Percentiles rank a stretch among this genome's conserved stretches.
Conservation (phyloP, 2,329 filamentous ascomycete species). For the Cytospora mali region DNA sequence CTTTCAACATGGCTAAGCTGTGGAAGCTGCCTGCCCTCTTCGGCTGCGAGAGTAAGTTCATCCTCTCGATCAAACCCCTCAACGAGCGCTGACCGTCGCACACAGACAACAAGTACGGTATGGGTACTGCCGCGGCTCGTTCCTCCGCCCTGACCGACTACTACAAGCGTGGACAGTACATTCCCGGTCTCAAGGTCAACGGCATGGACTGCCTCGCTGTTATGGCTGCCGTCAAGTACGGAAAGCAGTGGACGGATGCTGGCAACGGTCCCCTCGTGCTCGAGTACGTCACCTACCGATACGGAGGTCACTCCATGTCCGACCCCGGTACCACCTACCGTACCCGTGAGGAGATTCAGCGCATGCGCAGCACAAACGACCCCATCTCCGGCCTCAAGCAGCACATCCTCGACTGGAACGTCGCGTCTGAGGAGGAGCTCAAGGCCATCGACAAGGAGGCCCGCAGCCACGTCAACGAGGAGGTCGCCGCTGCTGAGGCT, state of each 20-base stretch:
- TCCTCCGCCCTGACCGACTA: constrained; percentile 97
- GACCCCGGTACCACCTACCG: constrained; percentile 99
- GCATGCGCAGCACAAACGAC: constrained; percentile 98
- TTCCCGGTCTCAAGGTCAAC: constrained; percentile 98
- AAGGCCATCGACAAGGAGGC: constrained; percentile 96
- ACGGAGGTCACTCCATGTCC: constrained; percentile 99
- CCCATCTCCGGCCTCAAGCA: constrained; percentile 97
- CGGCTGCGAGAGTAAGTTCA: constrained; percentile 88
- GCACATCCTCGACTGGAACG: constrained; percentile 95
- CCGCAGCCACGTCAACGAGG: constrained; percentile 78
- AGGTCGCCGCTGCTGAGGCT: constrained; percentile 87
- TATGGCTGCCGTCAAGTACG: constrained; percentile 93
- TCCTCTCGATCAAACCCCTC: not conserved
- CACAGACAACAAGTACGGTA: constrained; percentile 99
- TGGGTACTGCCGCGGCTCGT: constrained; percentile 95
- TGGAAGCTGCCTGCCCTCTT: constrained; percentile 97
- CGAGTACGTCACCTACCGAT: constrained; percentile 99
- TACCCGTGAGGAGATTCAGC: constrained; percentile 98
- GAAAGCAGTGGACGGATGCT: constrained; percentile 79
- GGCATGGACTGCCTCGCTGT: constrained; percentile 99
- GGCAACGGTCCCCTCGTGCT: constrained; percentile 94
- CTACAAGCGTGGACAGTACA: constrained; percentile 99
- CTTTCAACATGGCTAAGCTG: constrained; percentile 99
- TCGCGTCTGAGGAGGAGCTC: constrained; percentile 90
- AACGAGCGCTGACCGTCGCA: constrained; percentile 32